Percentiles rank a stretch among this genome's conserved stretches.
These are phyloP conservation scores for Inga oerstediana DNA, from an alignment of 306 rosid species.

Conservation along the genomic window DNA sequence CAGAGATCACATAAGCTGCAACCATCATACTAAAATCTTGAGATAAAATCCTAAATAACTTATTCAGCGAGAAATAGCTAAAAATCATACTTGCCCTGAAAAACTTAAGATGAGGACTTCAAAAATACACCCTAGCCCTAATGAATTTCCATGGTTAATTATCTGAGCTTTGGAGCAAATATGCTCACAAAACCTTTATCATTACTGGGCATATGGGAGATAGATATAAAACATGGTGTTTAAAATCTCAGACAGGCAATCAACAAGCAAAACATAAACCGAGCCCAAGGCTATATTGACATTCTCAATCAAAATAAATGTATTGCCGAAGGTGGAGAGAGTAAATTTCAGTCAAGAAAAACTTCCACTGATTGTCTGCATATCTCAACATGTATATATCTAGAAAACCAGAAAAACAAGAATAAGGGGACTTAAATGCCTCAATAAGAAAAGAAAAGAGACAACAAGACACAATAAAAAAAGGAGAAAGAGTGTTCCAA, in stretches of 20 bases:
- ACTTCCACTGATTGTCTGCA: background rate
- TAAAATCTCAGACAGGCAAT: conserved; percentile 12
- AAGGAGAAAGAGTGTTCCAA: background rate
- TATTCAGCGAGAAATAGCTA: background rate
- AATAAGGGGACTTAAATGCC: background rate
- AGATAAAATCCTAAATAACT: background rate
- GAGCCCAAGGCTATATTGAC: background rate
- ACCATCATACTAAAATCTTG: conserved; percentile 18
- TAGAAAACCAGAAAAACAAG: background rate
- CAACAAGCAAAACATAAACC: background rate
- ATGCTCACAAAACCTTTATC: background rate
- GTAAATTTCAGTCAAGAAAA: background rate
- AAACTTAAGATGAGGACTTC: background rate
- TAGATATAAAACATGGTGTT: background rate
- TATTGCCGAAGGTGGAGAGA: background rate
- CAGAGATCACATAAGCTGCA: background rate
- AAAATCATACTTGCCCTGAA: background rate
- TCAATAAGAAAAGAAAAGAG: background rate
- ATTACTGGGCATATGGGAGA: background rate
- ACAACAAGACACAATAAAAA: background rate
- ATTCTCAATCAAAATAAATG: conserved; percentile 8
- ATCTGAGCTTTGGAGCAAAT: background rate
- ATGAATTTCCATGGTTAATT: background rate
- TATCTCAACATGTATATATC: background rate
- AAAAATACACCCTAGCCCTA: background rate